Percentiles rank a stretch among this genome's conserved stretches.
Evolutionary conservation across 225 moss, liverwort and hornwort species (phyloP).

Genomic region (Marchantia paleacea): DNA sequence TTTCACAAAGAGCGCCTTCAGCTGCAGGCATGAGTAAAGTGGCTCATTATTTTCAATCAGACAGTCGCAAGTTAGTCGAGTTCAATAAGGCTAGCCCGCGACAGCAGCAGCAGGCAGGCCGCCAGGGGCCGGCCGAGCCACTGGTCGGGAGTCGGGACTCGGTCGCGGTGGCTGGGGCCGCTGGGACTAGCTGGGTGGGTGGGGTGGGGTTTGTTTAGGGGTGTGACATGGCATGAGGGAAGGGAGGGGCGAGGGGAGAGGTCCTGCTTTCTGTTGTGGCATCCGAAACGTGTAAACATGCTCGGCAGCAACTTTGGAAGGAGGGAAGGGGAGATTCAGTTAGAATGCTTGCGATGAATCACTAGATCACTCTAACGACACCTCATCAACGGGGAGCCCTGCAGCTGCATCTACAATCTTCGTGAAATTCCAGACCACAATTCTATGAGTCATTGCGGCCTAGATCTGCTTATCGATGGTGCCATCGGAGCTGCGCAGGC

Average conservation of each 20-base stretch:
- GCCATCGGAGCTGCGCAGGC: background rate
- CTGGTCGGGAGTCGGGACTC: too few species aligned
- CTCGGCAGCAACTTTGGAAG: background rate
- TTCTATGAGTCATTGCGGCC: background rate
- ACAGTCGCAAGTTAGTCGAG: background rate
- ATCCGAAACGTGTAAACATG: background rate
- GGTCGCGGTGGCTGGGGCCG: too few species aligned
- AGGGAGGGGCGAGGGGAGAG: background rate
- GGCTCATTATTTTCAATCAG: background rate
- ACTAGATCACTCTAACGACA: background rate
- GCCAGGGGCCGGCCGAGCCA: too few species aligned
- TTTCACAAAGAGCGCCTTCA: too few species aligned
- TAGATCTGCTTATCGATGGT: background rate
- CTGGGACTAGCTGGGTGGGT: too few species aligned
- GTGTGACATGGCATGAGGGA: background rate
- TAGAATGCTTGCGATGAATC: background rate
- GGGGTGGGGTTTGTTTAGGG: too few species aligned
- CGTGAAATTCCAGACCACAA: conserved; percentile 1
- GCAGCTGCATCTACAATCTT: conserved; percentile 5
- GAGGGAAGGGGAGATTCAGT: background rate
- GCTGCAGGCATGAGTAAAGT: background rate
- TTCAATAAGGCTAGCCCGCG: background rate
- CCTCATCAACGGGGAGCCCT: background rate
- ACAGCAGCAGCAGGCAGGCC: too few species aligned
- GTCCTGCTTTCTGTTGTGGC: background rate